Conservation (phyloP, 2,329 filamentous ascomycete species). For the Pyrenophora graminea region DNA sequence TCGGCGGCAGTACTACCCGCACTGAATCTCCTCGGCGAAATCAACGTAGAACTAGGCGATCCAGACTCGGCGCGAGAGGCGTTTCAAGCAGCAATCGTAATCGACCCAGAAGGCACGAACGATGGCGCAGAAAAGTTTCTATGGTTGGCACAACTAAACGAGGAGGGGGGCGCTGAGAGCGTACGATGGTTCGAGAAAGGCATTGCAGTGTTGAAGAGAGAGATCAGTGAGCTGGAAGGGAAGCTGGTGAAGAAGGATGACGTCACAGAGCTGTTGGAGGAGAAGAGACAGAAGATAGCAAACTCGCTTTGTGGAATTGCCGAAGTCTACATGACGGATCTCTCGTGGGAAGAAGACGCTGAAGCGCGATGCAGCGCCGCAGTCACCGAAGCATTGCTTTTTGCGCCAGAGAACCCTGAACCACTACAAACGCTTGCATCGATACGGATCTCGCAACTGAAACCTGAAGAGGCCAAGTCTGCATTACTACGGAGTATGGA, state of each 20-base stretch:
- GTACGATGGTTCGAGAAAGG: constrained; percentile 69
- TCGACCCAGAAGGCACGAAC: constrained; percentile 79
- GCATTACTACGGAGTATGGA: constrained; percentile 79
- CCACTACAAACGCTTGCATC: constrained; percentile 95
- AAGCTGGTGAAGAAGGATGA: constrained; percentile 43
- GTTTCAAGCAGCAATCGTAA: constrained; percentile 72
- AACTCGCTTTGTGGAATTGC: constrained; percentile 92
- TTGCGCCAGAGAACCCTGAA: constrained; percentile 80
- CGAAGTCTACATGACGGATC: constrained; percentile 98
- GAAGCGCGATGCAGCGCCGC: constrained; percentile 85
- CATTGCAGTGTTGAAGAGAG: constrained; percentile 70
- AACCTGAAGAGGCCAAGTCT: constrained; percentile 75
- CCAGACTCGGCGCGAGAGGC: constrained; percentile 72
- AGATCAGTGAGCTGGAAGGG: constrained; percentile 67
- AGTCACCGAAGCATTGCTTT: constrained; percentile 85
- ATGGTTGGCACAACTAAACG: constrained; percentile 87
- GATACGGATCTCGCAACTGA: constrained; percentile 85
- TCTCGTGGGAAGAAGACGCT: constrained; percentile 88
- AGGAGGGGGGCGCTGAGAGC: constrained; percentile 63
- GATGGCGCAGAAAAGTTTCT: constrained; percentile 93
- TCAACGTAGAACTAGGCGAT: constrained; percentile 81
- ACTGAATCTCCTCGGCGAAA: constrained; percentile 77
- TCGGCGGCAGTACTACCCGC: constrained; percentile 63
- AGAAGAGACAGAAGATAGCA: constrained; percentile 80
- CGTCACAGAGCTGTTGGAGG: constrained; percentile 54